These are phyloP conservation scores for Kodamaea kaohsiungensis DNA, from an alignment of 805 yeast species.

Conservation along the genomic window DNA sequence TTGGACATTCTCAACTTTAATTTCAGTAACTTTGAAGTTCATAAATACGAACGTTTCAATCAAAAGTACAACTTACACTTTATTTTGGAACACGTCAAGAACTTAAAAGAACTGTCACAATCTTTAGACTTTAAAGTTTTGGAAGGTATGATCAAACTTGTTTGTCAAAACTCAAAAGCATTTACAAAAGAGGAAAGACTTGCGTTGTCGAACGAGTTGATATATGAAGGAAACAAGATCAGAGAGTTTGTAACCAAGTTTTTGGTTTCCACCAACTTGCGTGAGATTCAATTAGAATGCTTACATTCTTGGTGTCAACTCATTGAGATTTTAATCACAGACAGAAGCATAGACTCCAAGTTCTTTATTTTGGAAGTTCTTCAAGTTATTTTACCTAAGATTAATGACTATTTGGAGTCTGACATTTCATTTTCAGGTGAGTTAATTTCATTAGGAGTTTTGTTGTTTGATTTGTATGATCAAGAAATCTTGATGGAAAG, in stretches of 20 bases:
- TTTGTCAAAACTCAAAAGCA: constrained; percentile 23
- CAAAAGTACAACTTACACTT: constrained; percentile 27
- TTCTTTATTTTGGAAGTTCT: constrained; percentile 75
- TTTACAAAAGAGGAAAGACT: constrained; percentile 20
- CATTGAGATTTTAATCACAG: constrained; percentile 70
- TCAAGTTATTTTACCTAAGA: constrained; percentile 72
- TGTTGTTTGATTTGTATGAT: constrained; percentile 64
- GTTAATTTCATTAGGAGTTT: constrained; percentile 71
- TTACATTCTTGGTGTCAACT: constrained; percentile 84
- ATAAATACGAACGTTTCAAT: constrained; percentile 31
- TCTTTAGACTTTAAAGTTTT: constrained; percentile 20
- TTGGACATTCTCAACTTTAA: constrained; percentile 70
- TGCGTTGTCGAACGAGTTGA: constrained; percentile 26
- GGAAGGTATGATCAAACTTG: constrained; percentile 21
- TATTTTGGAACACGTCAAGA: constrained; percentile 41
- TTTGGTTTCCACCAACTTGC: constrained; percentile 48
- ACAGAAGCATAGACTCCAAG: constrained; percentile 50
- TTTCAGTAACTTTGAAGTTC: constrained; percentile 44
- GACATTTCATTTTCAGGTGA: constrained; percentile 73
- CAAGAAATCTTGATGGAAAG: constrained; percentile 20
- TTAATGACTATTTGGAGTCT: constrained; percentile 69
- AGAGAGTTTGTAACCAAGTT: constrained; percentile 45
- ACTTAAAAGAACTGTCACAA: neutral
- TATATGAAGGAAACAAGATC: constrained; percentile 28
- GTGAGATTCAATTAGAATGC: constrained; percentile 55